Base-by-base conservation (phyloP, 2,329 filamentous ascomycete species). In the Aspergillus alliaceus region DNA sequence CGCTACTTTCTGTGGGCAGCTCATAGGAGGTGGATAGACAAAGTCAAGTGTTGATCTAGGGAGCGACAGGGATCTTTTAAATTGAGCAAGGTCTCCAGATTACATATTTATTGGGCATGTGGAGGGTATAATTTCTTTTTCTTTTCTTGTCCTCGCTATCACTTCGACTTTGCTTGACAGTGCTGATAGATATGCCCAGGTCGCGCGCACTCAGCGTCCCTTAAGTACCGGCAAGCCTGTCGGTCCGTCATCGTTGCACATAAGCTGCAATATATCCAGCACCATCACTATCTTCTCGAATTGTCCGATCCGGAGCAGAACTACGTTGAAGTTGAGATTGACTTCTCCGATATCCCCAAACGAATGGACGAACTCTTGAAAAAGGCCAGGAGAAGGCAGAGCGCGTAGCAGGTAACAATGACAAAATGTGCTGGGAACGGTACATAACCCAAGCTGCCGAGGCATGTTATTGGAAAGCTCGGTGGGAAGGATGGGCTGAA, bases 311-410 rank as follows among this genome's bases (percentile, higher is more conserved):
- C 77, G 6, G 62, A 77, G 8, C 79, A 82, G 62, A 82, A 82
- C 64, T 80, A 73, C 40, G 73, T 82, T 27, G 72, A 77, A 56
- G 79, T 82, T 5, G 69, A 77, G 52, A 69, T 74, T 12, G 77
- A 82, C 67, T 88, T 85, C 68, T 82, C 82, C 61, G 84, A 88
- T 62, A 76, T 85, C 59, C 61, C 69, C 3, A 62, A 70, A 12
- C 75, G 70, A 37, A 73, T 79, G 53, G 57, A 77, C 4, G 67
- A 70, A 9, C 65, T 81, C 7, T 63, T 77, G 27, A 58, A 59
- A 9, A 63, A 81, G n/a, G n/a, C 55, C 71, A 71, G 5, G 63
- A 71, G 3, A 66, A 71, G 14, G 79, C 80, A 1, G 66, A 75
- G 56, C 65, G 62, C 25, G 82, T 84, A 48, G 80, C 80, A 24